phyloP scores from a whole-genome alignment of 2,329 filamentous ascomycete species.

The Escovopsis sp. region DNA sequence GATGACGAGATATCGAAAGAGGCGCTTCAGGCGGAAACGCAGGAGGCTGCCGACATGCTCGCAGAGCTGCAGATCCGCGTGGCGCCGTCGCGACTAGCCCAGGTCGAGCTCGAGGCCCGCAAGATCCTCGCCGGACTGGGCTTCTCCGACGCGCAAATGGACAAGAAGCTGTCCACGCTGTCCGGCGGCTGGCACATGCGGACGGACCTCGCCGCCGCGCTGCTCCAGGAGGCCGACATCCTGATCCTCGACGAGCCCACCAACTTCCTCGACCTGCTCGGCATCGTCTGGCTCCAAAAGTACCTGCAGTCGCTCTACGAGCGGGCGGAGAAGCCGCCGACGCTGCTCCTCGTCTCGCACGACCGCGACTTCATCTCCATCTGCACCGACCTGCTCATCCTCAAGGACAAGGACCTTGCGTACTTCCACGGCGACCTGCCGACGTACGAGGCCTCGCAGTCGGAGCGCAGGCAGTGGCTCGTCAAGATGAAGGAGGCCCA shows the following conservation, averaged over 20 bases:
- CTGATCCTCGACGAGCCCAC: slow-evolving; percentile 78
- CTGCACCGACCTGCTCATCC: slow-evolving; percentile 62
- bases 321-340: slow-evolving; percentile 31
- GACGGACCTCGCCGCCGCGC: slow-evolving; percentile 45
- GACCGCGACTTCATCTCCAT: slow-evolving; percentile 66
- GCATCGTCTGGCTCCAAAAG: slow-evolving; percentile 72
- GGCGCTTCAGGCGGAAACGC: slow-evolving; percentile 47
- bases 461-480: slow-evolving; percentile 53
- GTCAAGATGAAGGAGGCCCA: slow-evolving; percentile 68
- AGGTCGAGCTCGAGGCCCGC: slow-evolving; percentile 51
- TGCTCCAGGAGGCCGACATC: slow-evolving; percentile 62
- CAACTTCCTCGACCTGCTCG: slow-evolving; percentile 70
- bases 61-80: slow-evolving; percentile 52
- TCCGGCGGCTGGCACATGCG: slow-evolving; percentile 71
- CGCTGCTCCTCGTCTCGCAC: slow-evolving; percentile 68
- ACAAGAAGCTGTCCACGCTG: slow-evolving; percentile 45
- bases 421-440: slow-evolving; percentile 64
- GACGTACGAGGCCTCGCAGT: slow-evolving; percentile 53
- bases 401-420: slow-evolving; percentile 55
- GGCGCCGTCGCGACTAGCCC: slow-evolving; percentile 48
- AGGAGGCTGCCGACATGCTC: slow-evolving; percentile 55
- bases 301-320: slow-evolving; percentile 48
- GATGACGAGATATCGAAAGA: slow-evolving; percentile 41
- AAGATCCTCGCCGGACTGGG: slow-evolving; percentile 55
- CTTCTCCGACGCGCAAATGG: slow-evolving; percentile 48